Percentiles rank a stretch among this genome's conserved stretches.
Conservation (phyloP, 1,139 yeast genomes). For the Wickerhamiella infanticola region DNA sequence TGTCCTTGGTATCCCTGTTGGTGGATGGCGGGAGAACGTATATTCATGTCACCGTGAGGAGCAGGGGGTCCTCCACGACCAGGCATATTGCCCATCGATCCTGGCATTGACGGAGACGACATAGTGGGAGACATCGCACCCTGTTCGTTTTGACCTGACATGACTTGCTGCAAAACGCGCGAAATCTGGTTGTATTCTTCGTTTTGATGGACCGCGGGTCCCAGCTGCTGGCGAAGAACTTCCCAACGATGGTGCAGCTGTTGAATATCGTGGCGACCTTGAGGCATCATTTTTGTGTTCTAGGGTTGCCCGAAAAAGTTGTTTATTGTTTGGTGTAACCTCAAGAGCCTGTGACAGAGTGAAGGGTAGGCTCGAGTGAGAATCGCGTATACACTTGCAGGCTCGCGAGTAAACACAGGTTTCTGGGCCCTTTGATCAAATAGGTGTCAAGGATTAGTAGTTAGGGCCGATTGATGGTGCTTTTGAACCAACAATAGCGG, state of each 20-base stretch:
- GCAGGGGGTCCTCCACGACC: not conserved
- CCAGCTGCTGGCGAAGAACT: conserved; percentile 14
- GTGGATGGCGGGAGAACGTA: not conserved
- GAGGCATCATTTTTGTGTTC: conserved; percentile 5
- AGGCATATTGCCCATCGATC: not conserved
- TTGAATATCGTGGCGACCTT: conserved; percentile 12
- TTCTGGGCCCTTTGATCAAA: no score
- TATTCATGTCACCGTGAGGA: not conserved
- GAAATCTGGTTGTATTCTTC: conserved; percentile 14
- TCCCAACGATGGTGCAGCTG: conserved; percentile 14
- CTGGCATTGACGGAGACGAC: no score
- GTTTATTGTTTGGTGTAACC: not conserved
- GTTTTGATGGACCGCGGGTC: conserved; percentile 13
- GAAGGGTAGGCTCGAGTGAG: no score
- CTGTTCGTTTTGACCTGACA: conserved; percentile 7
- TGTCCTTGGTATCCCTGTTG: not conserved
- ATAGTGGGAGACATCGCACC: not conserved
- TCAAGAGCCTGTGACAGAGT: no score
- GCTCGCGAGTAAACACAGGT: no score
- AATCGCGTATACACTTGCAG: no score
- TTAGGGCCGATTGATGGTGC: no score
- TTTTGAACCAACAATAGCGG: no score
- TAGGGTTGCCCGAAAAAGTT: not conserved
- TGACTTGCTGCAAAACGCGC: conserved; percentile 10
- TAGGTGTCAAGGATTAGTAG: no score